Percentiles rank a stretch among this genome's conserved stretches.
Evolutionary conservation across 73 alveolate genomes (phyloP).

Genomic region (Tetrahymena borealis): DNA sequence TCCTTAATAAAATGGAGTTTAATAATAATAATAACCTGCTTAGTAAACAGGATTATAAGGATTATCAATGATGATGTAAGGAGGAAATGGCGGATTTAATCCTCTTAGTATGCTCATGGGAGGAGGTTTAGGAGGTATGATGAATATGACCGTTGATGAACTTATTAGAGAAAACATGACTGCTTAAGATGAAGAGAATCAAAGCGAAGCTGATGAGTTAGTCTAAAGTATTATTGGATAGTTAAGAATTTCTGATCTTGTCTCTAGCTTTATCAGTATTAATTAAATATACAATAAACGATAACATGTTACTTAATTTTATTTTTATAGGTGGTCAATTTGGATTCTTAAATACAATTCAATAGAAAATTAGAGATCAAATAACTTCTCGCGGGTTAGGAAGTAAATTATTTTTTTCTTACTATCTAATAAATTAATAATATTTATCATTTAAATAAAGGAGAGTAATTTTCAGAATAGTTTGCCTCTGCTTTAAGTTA

Average conservation of each 20-base stretch:
- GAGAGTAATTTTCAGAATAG: background rate
- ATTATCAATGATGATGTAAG: background rate
- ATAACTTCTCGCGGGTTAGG: background rate
- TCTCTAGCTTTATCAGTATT: background rate
- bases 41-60: background rate
- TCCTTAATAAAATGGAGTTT: background rate
- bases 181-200: background rate
- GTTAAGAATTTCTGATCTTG: background rate
- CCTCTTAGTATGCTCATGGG: background rate
- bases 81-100: background rate
- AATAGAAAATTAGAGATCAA: background rate
- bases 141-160: background rate
- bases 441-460: background rate
- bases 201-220: background rate
- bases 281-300: background rate
- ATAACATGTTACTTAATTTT: background rate
- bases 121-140: background rate
- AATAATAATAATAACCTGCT: background rate
- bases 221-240: background rate
- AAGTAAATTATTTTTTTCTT: background rate
- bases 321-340: background rate
- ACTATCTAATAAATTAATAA: background rate
- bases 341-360: background rate
- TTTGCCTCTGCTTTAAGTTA: background rate
- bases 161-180: background rate